These are phyloP conservation scores for Colletotrichum echinochloae DNA, from an alignment of 2,329 filamentous ascomycete species.

Conservation along the genomic window DNA sequence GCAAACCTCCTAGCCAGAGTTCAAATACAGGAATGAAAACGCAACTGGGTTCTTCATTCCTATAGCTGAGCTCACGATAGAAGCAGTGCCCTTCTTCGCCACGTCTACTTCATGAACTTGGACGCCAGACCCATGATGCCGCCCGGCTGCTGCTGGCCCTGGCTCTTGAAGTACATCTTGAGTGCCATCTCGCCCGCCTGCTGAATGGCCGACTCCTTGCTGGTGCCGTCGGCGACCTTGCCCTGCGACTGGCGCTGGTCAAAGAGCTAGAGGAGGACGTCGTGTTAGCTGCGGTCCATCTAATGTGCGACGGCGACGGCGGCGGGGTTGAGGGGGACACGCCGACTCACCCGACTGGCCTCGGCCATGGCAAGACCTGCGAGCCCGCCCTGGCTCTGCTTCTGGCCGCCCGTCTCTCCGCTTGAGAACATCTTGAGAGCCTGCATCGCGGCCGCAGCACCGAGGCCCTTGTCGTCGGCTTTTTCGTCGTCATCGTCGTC, in stretches of 20 bases:
- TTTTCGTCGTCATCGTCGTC: constrained; percentile 59
- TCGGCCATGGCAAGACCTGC: constrained; percentile 89
- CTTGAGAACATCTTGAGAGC: constrained; percentile 83
- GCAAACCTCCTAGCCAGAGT: background rate
- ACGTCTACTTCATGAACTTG: constrained; percentile 57
- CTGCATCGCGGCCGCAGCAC: constrained; percentile 83
- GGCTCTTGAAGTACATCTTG: constrained; percentile 90
- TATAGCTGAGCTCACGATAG: background rate
- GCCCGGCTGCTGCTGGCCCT: constrained; percentile 63
- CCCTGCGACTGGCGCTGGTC: constrained; percentile 68
- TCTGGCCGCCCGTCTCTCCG: constrained; percentile 58
- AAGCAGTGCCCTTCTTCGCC: background rate
- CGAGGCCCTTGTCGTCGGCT: constrained; percentile 66
- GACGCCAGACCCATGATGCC: constrained; percentile 62
- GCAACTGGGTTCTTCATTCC: background rate
- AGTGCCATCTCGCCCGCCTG: constrained; percentile 87
- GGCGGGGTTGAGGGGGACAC: background rate
- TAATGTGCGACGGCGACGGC: too few relatives aligned
- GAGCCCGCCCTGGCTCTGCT: constrained; percentile 79
- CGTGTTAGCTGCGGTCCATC: background rate
- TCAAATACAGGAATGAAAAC: background rate
- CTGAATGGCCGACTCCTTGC: constrained; percentile 84
- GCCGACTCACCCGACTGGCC: constrained; percentile 76
- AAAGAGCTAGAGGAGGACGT: constrained; percentile 60
- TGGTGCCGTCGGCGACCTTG: constrained; percentile 67